phyloP scores from a whole-genome alignment of 805 yeast species.

The Candida hispaniensis region DNA sequence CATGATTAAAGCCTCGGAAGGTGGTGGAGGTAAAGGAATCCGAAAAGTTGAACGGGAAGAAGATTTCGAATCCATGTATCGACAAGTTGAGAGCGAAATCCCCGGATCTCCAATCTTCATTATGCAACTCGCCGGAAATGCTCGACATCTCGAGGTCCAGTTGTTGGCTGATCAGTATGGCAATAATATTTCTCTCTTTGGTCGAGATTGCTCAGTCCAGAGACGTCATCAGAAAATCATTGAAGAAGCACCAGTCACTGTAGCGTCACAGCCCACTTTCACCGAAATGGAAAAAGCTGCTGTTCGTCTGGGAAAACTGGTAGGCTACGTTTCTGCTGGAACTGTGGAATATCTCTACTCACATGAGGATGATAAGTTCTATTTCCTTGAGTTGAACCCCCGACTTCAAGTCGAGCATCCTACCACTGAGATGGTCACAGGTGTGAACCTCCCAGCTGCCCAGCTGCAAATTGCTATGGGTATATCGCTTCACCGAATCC shows the following conservation, averaged over 20 bases:
- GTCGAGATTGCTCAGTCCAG: slow-evolving; percentile 99
- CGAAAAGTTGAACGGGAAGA: slow-evolving; percentile 84
- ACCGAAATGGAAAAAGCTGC: slow-evolving; percentile 93
- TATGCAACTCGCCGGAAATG: slow-evolving; percentile 94
- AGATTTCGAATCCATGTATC: slow-evolving; percentile 64
- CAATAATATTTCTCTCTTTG: slow-evolving; percentile 91
- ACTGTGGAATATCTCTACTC: slow-evolving; percentile 96
- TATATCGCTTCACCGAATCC: slow-evolving; percentile 88
- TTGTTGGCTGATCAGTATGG: slow-evolving; percentile 97
- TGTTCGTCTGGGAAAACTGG: slow-evolving; percentile 89
- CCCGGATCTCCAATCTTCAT: slow-evolving; percentile 98
- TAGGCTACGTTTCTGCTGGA: slow-evolving; percentile 98
- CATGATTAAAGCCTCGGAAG: slow-evolving; percentile 98
- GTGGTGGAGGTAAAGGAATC: slow-evolving; percentile 99
- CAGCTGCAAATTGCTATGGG: slow-evolving; percentile 99
- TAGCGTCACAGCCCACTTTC: slow-evolving; percentile 81
- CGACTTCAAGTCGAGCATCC: slow-evolving; percentile 99
- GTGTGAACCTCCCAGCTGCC: slow-evolving; percentile 96
- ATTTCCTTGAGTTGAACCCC: slow-evolving; percentile 94
- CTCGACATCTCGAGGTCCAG: slow-evolving; percentile 97
- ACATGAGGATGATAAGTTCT: slow-evolving; percentile 86
- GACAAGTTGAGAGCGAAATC: slow-evolving; percentile 93
- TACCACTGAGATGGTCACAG: slow-evolving; percentile 98
- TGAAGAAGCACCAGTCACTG: slow-evolving; percentile 98
- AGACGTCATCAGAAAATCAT: slow-evolving; percentile 98